Evolutionary conservation across 2,329 filamentous ascomycete genomes (phyloP), one percentile per base, ranked within the genome.

Genomic region (Claviceps fusiformis): DNA sequence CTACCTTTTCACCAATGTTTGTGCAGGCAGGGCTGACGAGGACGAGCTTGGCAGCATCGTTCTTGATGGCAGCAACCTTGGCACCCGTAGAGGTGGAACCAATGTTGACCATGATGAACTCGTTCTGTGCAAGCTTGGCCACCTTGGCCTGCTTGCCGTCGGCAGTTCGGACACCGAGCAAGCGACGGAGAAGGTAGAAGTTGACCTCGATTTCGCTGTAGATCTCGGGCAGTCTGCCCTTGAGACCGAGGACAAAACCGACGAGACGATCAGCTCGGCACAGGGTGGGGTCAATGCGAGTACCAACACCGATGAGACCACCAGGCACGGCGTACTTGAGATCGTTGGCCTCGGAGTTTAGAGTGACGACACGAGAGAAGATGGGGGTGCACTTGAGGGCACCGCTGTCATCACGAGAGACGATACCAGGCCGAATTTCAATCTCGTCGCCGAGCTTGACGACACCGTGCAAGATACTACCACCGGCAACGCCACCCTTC

Each of bases 141-240:
- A 98, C 93, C 85, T 98, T 98, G 67, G 92, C 92, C 75, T 97
- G 93, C 80, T 98, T 98, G 70, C 93, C 93, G 64, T 98, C 93
- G 59, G 92, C 90, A 50, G 93, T 95, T 76, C 95, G 91, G 66
- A 98, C 93, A 83, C 93, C 93, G 56, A 98, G 82, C 59, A 98
- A 80, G 65, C 93, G 83, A 65, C 92, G 87, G 60, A 98, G 85
- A 59, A 98, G 81, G 81, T 97, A 98, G 80, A 97, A 98, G 82
- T 97, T 97, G 73, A 96, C 91, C 75, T 98, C 93, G 59, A 98
- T 86, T 74, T 98, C 93, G 63, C 86, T 93, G 79, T 97, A 98
- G 71, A 98, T 97, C 68, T 93, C 89, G 52, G 93, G 93, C 29
- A 98, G 83, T 64, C 86, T 84, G 62, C 93, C 93, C 74, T 91